Base-by-base conservation (phyloP, 106 monocot genomes). In the Dendrobium nobile region DNA sequence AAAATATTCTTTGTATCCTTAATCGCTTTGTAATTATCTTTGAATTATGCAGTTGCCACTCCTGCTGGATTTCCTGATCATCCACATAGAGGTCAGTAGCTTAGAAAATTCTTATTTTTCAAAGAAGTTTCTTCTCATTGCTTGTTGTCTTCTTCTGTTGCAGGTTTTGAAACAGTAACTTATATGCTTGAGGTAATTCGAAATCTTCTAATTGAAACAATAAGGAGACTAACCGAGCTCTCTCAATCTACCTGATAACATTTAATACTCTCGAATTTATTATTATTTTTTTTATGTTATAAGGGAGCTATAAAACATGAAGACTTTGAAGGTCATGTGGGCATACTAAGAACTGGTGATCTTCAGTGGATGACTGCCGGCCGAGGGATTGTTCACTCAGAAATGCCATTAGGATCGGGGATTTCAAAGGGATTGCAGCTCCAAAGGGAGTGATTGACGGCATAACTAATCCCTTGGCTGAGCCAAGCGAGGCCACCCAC, bases 1-100 rank as follows among this genome's bases (percentile, higher is more conserved):
- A 37, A 31, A 31, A n/a, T n/a, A 1, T 37, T 37, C 37, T 28
- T 28, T 28, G 16, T 65, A 4, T 54, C 41, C 13, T 65, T 37
- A 27, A 37, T 33, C 9, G 43, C 1, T 54, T 54, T 26, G 18
- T 28, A 40, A 2, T 56, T 17, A 18, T 22, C 3, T 44, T 54
- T 45, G 28, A 11, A 1, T 56, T 79, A 76, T 89, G 75, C 87
- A 95, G 95, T 93, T 58, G 27, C 93, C 19, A 73, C 95, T 87
- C 93, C 95, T 54, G 91, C 93, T 78, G 95, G 95, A 78, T 95
- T 95, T 86, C 95, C 93, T 77, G 93, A 95, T 84, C 95, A 95
- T 82, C 95, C 93, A 26, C 95, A 95, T 81, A 84, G 95, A 95
- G 95, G 94, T 93, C 78, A 70, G 31, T 24, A 33, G 72, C 26